Percentiles rank a stretch among this genome's conserved stretches.
Evolutionary conservation across 768 basidiomycete species (phyloP).

Genomic region (Termitomyces sp.): DNA sequence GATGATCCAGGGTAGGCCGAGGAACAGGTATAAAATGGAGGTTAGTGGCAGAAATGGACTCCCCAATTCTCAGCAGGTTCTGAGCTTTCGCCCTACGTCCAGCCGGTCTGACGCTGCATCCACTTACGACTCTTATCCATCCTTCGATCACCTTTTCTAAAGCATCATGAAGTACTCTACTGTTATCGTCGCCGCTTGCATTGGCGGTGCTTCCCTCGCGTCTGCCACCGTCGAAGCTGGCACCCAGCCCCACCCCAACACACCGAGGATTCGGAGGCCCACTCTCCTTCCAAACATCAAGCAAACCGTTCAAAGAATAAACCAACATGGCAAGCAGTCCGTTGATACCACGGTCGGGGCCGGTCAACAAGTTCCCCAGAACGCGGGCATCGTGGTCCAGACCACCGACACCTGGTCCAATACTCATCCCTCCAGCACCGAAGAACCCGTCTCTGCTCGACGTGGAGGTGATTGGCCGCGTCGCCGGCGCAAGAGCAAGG

Average conservation of each 20-base stretch:
- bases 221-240: not conserved
- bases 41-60: not conserved
- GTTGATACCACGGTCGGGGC: not conserved
- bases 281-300: not conserved
- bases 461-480: not conserved
- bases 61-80: constrained; percentile 16
- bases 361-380: not conserved
- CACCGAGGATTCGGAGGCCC: not conserved
- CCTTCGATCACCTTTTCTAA: not conserved
- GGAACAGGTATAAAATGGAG: constrained; percentile 1
- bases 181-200: constrained; percentile 10
- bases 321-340: not conserved
- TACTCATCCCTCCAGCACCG: no score
- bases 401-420: not conserved
- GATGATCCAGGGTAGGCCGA: not conserved
- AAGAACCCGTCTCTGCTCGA: not conserved
- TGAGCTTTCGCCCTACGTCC: constrained; percentile 9
- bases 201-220: constrained; percentile 12
- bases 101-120: constrained; percentile 14
- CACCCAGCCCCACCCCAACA: not conserved
- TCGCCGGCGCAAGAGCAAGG: not conserved
- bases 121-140: not conserved
- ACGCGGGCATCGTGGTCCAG: not conserved
- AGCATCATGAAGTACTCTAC: constrained; percentile 15
- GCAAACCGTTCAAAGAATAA: not conserved